Evolutionary conservation across 495 filamentous ascomycete genomes (phyloP), one percentile per base, ranked within the genome.

Genomic region (Penicillium paradoxum): DNA sequence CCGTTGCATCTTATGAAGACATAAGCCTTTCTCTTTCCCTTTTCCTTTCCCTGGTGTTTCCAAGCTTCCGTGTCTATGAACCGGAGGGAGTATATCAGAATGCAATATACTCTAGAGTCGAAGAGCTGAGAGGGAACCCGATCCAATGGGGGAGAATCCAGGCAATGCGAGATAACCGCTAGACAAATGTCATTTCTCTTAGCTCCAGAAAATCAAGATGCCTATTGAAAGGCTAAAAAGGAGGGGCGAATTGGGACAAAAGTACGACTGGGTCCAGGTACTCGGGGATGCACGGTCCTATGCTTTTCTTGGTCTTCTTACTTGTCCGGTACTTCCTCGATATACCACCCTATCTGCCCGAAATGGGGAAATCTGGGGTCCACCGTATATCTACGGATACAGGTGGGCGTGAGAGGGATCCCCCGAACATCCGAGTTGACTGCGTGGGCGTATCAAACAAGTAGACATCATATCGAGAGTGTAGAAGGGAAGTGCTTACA

Each of bases 1-100:
- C 36, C 33, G 45, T 49, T 44, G 50, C 32, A 54, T 47, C 10
- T 27, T n/a, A 43, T 41, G 19, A 33, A 15, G 22, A 43, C 40
- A 43, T 17, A 37, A 37, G 34, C 13, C 29, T 37, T 38, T 25
- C 13, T 21, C n/a, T 9, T 27, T 47, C 9, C 27, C 21, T 37
- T 27, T 33, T 15, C 7, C 14, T 46, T 22, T 9, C 25, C 21
- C 21, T 34, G n/a, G n/a, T n/a, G n/a, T 21, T 32, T 9, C 37
- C 4, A 48, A 27, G 7, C 14, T 25, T 34, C 10, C 8, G 3
- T 27, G 24, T 27, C 24, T 27, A 27, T 27, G 7, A 27, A 27
- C 24, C 3, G 3, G 7, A 27, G 24, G 24, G 7, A 27, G 24
- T 3, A 27, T 27, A 3, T 27, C 24, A 27, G 24, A 27, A 27